Evolutionary conservation across 495 filamentous ascomycete species (phyloP).

Genomic region (Tuber umbilicatum): DNA sequence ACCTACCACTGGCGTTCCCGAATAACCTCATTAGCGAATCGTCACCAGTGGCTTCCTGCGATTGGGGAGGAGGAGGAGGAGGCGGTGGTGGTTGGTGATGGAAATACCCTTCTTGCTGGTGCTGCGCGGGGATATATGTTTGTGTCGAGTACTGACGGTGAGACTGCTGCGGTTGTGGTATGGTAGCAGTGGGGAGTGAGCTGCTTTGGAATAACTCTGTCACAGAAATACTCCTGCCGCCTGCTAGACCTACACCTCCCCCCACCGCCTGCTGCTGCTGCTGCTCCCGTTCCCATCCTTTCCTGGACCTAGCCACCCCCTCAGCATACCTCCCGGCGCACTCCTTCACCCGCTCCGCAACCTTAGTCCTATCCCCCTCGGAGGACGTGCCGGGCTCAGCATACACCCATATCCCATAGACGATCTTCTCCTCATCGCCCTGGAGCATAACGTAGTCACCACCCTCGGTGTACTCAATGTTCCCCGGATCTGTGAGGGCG

Average conservation of each 20-base stretch:
- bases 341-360: constrained; percentile 27
- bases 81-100: constrained; percentile 9
- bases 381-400: constrained; percentile 22
- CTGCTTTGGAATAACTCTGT: constrained; percentile 31
- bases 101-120: background rate
- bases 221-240: constrained; percentile 36
- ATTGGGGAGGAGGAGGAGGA: constrained; percentile 14
- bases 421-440: constrained; percentile 23
- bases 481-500: constrained; percentile 30
- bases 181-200: background rate
- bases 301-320: constrained; percentile 1
- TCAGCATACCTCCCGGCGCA: constrained; percentile 16
- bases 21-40: constrained; percentile 31
- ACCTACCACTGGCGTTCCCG: constrained; percentile 20
- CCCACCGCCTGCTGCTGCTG: constrained; percentile 10
- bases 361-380: constrained; percentile 27
- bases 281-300: constrained; percentile 2
- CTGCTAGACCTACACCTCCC: background rate
- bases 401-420: constrained; percentile 37
- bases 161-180: constrained; percentile 9
- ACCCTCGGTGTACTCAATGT: constrained; percentile 40
- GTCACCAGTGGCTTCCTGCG: background rate
- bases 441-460: constrained; percentile 31
- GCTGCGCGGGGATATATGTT: background rate
- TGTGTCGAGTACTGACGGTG: constrained; percentile 15